Percentiles rank a stretch among this genome's conserved stretches.
Conservation (phyloP, 2,329 filamentous ascomycete species). For the Claviceps capensis region DNA sequence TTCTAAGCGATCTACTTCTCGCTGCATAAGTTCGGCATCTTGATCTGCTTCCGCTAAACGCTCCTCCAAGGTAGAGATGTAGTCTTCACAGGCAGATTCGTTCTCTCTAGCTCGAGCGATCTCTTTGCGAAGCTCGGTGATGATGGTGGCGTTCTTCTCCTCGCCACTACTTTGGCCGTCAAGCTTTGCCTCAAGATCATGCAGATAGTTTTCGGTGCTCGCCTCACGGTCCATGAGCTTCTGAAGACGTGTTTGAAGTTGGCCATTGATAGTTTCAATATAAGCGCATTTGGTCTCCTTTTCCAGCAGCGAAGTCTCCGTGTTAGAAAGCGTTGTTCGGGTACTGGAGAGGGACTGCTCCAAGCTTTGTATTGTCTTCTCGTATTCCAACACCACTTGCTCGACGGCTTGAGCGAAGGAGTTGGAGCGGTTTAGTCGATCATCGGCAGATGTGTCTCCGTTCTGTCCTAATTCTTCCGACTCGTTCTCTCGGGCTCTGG, state of each 20-base stretch:
- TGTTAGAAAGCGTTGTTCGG: slow-evolving; percentile 65
- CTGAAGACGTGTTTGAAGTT: slow-evolving; percentile 79
- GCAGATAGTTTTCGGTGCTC: slow-evolving; percentile 84
- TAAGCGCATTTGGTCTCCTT: slow-evolving; percentile 91
- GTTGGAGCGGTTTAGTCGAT: slow-evolving; percentile 85
- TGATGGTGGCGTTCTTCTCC: slow-evolving; percentile 78
- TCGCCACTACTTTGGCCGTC: slow-evolving; percentile 85
- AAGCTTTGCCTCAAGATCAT: slow-evolving; percentile 80
- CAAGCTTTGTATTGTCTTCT: slow-evolving; percentile 91
- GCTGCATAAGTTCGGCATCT: slow-evolving; percentile 91
- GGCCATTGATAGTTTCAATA: slow-evolving; percentile 78
- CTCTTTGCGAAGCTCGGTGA: slow-evolving; percentile 82
- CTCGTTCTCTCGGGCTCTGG: slow-evolving; percentile 65
- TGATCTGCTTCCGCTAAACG: slow-evolving; percentile 91
- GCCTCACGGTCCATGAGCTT: slow-evolving; percentile 85
- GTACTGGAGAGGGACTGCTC: slow-evolving; percentile 88
- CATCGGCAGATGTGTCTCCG: slow-evolving; percentile 54
- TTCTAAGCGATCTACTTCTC: slow-evolving; percentile 86
- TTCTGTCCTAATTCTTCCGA: slow-evolving; percentile 40
- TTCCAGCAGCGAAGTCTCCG: slow-evolving; percentile 77
- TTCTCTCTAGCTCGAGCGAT: slow-evolving; percentile 78
- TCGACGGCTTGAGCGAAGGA: slow-evolving; percentile 94
- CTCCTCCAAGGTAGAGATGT: slow-evolving; percentile 93
- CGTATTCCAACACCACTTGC: slow-evolving; percentile 91
- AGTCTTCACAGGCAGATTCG: slow-evolving; percentile 83